These are phyloP conservation scores for Populus alba DNA, from an alignment of 345 rosid species.

Conservation along the genomic window DNA sequence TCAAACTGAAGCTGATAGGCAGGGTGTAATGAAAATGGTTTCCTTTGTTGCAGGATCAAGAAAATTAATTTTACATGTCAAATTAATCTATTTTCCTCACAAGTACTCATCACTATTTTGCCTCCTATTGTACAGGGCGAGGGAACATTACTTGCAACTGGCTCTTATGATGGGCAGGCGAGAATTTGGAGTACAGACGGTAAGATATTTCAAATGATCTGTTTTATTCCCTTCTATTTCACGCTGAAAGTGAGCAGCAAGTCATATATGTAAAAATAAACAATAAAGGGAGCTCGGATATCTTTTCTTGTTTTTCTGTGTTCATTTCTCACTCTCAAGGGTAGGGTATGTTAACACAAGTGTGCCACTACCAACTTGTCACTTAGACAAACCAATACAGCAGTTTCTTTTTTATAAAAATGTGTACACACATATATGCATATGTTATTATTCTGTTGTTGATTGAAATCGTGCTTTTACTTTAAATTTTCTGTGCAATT, in stretches of 20 bases:
- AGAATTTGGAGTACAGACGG: conserved; percentile 87
- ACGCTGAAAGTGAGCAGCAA: not conserved
- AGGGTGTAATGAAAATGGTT: not conserved
- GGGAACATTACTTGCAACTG: conserved; percentile 91
- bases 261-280: not conserved
- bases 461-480: not conserved
- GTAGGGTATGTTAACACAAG: not conserved
- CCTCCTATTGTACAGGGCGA: conserved; percentile 56
- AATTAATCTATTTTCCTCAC: not conserved
- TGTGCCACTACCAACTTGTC: not conserved
- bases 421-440: not conserved
- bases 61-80: not conserved
- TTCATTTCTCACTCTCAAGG: not conserved
- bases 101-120: conserved; percentile 6
- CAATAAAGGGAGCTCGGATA: not conserved
- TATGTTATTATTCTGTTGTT: not conserved
- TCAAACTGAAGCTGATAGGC: not conserved
- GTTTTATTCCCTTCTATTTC: not conserved
- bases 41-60: not conserved
- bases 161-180: conserved; percentile 96
- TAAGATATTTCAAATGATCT: conserved; percentile 27
- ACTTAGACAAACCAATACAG: not conserved
- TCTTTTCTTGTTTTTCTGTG: not conserved
- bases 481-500: not conserved
- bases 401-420: not conserved